A percentile compares a stretch with the other conserved stretches of the same genome.
These are phyloP conservation scores for Nothophoma quercina DNA, from an alignment of 2,329 filamentous ascomycete genomes.

Conservation along the genomic window DNA sequence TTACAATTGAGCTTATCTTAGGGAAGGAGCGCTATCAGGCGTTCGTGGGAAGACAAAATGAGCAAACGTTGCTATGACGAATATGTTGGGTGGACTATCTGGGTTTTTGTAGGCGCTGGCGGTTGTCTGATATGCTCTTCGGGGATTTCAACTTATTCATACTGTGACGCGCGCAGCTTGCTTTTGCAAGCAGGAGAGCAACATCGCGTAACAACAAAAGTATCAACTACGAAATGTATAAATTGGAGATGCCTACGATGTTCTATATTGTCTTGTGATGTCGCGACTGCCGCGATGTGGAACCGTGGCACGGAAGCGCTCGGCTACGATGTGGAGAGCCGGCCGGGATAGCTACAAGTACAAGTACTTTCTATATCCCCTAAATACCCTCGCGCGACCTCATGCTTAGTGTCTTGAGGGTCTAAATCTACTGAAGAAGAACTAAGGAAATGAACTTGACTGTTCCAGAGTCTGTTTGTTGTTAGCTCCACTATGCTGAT, in stretches of 20 bases:
- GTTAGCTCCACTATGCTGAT: too few species aligned
- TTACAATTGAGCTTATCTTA: not conserved
- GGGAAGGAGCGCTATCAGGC: not conserved
- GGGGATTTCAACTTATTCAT: not conserved
- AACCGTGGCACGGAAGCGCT: constrained; percentile 3
- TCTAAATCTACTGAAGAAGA: too few species aligned
- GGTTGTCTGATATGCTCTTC: not conserved
- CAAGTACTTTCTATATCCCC: not conserved
- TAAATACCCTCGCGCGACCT: not conserved
- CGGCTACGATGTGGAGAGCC: constrained; percentile 17
- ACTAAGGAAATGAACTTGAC: too few species aligned
- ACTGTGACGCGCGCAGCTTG: not conserved
- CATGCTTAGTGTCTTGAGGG: not conserved
- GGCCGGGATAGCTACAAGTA: constrained; percentile 3
- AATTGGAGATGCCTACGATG: not conserved
- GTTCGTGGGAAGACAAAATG: constrained; percentile 3
- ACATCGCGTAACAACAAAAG: not conserved
- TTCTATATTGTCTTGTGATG: not conserved
- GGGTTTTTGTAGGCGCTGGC: not conserved
- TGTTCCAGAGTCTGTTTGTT: too few species aligned
- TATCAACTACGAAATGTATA: not conserved
- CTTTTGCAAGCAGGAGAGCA: not conserved
- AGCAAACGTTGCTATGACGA: not conserved
- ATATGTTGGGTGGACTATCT: not conserved
- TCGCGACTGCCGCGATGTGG: not conserved